phyloP scores from a whole-genome alignment of 2,329 filamentous ascomycete genomes.

The Lachnellula occidentalis region DNA sequence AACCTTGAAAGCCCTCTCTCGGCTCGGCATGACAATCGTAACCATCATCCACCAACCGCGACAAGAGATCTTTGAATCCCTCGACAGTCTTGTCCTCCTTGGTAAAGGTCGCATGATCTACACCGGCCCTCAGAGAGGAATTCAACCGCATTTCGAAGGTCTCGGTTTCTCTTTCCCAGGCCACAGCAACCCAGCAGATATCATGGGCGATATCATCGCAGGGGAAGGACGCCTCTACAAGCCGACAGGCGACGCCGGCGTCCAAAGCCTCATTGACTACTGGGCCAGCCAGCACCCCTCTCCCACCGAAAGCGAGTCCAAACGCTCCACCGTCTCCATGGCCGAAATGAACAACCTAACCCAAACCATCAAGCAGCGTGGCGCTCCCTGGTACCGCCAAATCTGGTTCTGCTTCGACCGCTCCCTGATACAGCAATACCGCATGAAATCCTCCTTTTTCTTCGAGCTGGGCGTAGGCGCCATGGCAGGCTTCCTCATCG shows the following conservation, averaged over 20 bases:
- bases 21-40: constrained; percentile 47
- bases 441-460: constrained; percentile 44
- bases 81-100: constrained; percentile 60
- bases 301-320: constrained; percentile 23
- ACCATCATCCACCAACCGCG: constrained; percentile 53
- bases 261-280: constrained; percentile 43
- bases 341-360: constrained; percentile 38
- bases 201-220: constrained; percentile 57
- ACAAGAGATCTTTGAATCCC: constrained; percentile 48
- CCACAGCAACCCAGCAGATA: constrained; percentile 49
- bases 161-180: constrained; percentile 46
- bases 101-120: constrained; percentile 52
- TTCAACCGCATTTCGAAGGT: constrained; percentile 45
- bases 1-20: constrained; percentile 56
- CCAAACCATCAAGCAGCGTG: constrained; percentile 43
- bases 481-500: constrained; percentile 48
- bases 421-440: constrained; percentile 52
- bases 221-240: constrained; percentile 51
- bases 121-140: constrained; percentile 40
- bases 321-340: constrained; percentile 28
- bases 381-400: constrained; percentile 45
- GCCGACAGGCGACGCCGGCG: constrained; percentile 39
- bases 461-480: constrained; percentile 50
- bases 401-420: constrained; percentile 47
- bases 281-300: constrained; percentile 35